These are phyloP conservation scores for Pleurotus ostreatus DNA, from an alignment of 768 basidiomycete species.

Conservation along the genomic window DNA sequence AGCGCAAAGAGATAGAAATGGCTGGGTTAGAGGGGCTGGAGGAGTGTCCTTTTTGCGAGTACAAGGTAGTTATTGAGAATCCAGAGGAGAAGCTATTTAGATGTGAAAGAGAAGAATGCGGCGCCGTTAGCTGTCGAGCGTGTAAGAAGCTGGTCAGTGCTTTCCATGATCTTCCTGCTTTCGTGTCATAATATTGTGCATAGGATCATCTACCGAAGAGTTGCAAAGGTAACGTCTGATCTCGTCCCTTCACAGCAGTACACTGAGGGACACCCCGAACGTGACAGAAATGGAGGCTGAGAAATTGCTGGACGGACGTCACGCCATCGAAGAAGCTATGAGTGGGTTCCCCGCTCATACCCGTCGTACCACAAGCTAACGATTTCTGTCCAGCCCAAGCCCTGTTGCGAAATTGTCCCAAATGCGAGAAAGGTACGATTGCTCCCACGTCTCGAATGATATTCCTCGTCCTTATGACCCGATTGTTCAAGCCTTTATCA, in stretches of 20 bases:
- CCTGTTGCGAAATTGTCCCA: conserved; percentile 85
- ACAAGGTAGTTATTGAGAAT: conserved; percentile 70
- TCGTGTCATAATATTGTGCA: conserved; percentile 3
- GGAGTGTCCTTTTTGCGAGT: conserved; percentile 91
- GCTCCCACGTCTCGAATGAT: not conserved
- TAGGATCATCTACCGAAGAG: conserved; percentile 81
- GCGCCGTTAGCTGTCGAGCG: conserved; percentile 68
- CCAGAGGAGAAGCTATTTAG: conserved; percentile 61
- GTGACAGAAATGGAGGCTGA: conserved; percentile 70
- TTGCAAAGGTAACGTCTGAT: conserved; percentile 54
- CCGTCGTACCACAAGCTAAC: conserved; percentile 3
- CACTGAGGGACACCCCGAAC: no score
- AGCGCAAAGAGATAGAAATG: conserved; percentile 73
- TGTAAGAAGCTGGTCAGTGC: conserved; percentile 69
- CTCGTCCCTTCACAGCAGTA: no score
- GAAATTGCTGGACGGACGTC: conserved; percentile 66
- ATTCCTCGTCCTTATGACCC: conserved; percentile 4
- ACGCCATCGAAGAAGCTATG: conserved; percentile 91
- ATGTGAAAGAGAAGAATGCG: conserved; percentile 62
- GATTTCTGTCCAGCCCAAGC: conserved; percentile 52
- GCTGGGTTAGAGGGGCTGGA: conserved; percentile 80
- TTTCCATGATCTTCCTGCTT: conserved; percentile 6
- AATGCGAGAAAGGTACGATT: conserved; percentile 68
- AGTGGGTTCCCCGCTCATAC: conserved; percentile 38
- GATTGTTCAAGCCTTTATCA: conserved; percentile 61